A percentile compares a stretch with the other conserved stretches of the same genome.
Evolutionary conservation across 106 monocot species (phyloP).

Genomic region (Ottelia alismoides): DNA sequence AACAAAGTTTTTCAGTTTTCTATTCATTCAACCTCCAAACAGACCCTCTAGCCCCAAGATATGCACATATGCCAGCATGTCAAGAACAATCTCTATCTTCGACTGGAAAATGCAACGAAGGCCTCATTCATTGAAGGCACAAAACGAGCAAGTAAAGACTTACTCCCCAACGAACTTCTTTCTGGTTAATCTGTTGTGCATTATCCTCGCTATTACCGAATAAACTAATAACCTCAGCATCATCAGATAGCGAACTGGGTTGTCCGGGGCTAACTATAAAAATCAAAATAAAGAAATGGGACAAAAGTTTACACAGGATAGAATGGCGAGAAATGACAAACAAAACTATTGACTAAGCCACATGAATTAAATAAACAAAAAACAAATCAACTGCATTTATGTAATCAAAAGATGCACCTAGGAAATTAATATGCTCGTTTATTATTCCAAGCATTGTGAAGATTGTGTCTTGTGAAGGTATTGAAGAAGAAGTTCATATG

Average conservation of each 20-base stretch:
- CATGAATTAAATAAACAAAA: too few species aligned
- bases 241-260: conserved; percentile 64
- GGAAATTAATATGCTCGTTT: conserved; percentile 86
- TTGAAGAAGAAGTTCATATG: conserved; percentile 73
- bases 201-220: conserved; percentile 57
- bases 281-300: conserved; percentile 2
- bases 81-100: too few species aligned
- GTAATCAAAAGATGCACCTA: conserved; percentile 50
- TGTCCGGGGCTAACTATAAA: conserved; percentile 73
- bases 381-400: too few species aligned
- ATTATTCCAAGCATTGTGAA: conserved; percentile 76
- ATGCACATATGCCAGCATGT: too few species aligned
- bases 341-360: too few species aligned
- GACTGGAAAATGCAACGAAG: too few species aligned
- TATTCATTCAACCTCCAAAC: too few species aligned
- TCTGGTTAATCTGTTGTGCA: conserved; percentile 80
- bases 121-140: too few species aligned
- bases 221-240: conserved; percentile 48
- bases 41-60: too few species aligned
- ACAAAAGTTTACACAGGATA: background rate
- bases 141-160: conserved; percentile 24
- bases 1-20: too few species aligned
- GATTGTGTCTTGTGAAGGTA: conserved; percentile 76
- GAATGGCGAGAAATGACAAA: too few species aligned
- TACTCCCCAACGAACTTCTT: conserved; percentile 87